These are phyloP conservation scores for Discostella stelligeroides DNA, from an alignment of 108 stramenopile genomes.

Conservation along the genomic window DNA sequence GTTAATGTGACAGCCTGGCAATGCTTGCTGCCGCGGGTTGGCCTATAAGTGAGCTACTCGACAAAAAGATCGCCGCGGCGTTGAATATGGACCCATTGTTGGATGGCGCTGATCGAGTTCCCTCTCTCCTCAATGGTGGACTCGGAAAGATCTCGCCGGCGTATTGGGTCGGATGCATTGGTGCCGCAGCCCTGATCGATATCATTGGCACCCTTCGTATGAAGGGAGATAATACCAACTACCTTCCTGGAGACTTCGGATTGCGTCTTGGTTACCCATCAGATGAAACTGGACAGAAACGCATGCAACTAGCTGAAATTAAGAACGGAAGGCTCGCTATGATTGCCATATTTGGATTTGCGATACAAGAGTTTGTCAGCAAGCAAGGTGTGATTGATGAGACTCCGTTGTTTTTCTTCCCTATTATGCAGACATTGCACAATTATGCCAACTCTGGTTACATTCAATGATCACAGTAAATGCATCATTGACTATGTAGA, in stretches of 20 bases:
- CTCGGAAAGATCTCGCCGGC: conserved; percentile 81
- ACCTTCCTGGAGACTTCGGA: conserved; percentile 81
- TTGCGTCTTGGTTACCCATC: conserved; percentile 65
- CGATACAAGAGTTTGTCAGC: conserved; percentile 76
- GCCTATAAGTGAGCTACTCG: conserved; percentile 82
- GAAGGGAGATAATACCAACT: conserved; percentile 43
- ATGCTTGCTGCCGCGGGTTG: conserved; percentile 93
- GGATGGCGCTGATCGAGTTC: conserved; percentile 71
- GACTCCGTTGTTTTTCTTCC: conserved; percentile 89
- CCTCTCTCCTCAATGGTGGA: conserved; percentile 86
- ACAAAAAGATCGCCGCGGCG: conserved; percentile 71
- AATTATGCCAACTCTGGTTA: conserved; percentile 84
- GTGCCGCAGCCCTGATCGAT: conserved; percentile 78
- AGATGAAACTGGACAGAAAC: conserved; percentile 54
- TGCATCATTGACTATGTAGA: too few species aligned
- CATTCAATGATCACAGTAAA: conserved; percentile 61
- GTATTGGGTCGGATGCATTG: conserved; percentile 77
- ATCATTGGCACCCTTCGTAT: conserved; percentile 56
- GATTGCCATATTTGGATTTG: conserved; percentile 88
- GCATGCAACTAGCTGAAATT: conserved; percentile 82
- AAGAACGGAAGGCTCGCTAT: conserved; percentile 94
- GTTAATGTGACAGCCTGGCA: conserved; percentile 53
- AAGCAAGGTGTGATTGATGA: conserved; percentile 81
- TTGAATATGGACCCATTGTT: conserved; percentile 59
- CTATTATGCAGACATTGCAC: conserved; percentile 59